Base-by-base conservation (phyloP, 306 rosid genomes). In the Prunus mongolica region DNA sequence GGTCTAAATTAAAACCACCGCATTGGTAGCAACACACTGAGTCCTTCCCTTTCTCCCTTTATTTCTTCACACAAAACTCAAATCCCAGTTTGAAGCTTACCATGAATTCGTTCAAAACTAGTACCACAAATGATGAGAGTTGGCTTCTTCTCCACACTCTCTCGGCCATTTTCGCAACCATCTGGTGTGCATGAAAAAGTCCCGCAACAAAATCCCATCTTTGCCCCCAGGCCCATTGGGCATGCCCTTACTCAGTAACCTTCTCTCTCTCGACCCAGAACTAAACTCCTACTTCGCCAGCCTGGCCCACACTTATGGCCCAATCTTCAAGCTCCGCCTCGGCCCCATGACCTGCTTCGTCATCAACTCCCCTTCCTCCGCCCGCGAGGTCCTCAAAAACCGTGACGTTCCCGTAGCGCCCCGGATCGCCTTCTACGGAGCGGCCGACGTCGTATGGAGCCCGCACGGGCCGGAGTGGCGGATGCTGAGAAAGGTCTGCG, bases 401-500 rank as follows among this genome's bases (percentile, higher is more conserved):
- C 95, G 85, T 3, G 98, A 92, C 81, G 91, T 92, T 2, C 88
- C 96, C 0, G 84, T 54, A 0, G 89, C 87, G 0, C 93, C 46
- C 0, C 52, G 73, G 25, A 65, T 73, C 3, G 76, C 82, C 1
- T 3, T 81, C 0, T 86, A 89, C 76, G 96, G 96, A 3, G 93
- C 92, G 3, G 4, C 9, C 1, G 92, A 92, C 76, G 85, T 90
- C 2, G 91, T 25, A 0, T 95, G 93, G 97, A 86, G 54, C 0
- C 97, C 88, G 2, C 89, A 92, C 30, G 97, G 96, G 3, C 63
- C 89, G 0, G 91, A 95, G 51, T 95, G 97, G 98, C 79, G 97
- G 56, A 92, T 86, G 98, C 54, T 92, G 79, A 65, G 98, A 32
- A 95, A 90, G 78, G 86, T 90, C 2, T 84, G 87, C 45, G 86